These are phyloP conservation scores for Pseudodiploospora longispora DNA, from an alignment of 2,329 filamentous ascomycete species.

Conservation along the genomic window DNA sequence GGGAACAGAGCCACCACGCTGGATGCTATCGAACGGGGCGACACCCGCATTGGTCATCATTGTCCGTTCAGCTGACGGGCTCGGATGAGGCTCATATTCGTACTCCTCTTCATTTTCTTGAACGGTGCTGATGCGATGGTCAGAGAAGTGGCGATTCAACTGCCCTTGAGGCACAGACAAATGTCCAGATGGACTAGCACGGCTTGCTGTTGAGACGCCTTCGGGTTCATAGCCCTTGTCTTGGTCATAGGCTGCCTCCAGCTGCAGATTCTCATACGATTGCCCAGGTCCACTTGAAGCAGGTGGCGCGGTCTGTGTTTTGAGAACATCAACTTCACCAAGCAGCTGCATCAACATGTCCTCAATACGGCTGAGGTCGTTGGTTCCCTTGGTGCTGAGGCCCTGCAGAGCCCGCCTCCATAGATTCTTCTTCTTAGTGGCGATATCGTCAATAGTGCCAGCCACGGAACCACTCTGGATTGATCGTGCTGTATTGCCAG, in stretches of 20 bases:
- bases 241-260: slow-evolving; percentile 56
- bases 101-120: slow-evolving; percentile 75
- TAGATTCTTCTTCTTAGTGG: slow-evolving; percentile 83
- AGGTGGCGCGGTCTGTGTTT: slow-evolving; percentile 46
- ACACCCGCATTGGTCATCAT: slow-evolving; percentile 54
- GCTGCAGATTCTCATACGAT: slow-evolving; percentile 62
- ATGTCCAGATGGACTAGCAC: slow-evolving; percentile 68
- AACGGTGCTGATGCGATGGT: slow-evolving; percentile 84
- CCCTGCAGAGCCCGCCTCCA: slow-evolving; percentile 91
- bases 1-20: slow-evolving; percentile 45
- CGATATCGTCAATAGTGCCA: slow-evolving; percentile 46
- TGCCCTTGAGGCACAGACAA: slow-evolving; percentile 52
- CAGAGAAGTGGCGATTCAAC: slow-evolving; percentile 53
- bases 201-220: slow-evolving; percentile 61
- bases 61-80: slow-evolving; percentile 28
- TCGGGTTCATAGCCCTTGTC: slow-evolving; percentile 76
- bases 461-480: slow-evolving; percentile 48
- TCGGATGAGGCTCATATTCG: slow-evolving; percentile 38
- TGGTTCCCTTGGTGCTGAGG: slow-evolving; percentile 77
- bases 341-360: slow-evolving; percentile 89
- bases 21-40: slow-evolving; percentile 35
- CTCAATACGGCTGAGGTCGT: slow-evolving; percentile 81
- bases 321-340: slow-evolving; percentile 80
- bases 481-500: slow-evolving; percentile 54
- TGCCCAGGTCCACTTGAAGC: slow-evolving; percentile 43